These are phyloP conservation scores for Moesziomyces antarcticus DNA, from an alignment of 1,284 basidiomycete species.

Conservation along the genomic window DNA sequence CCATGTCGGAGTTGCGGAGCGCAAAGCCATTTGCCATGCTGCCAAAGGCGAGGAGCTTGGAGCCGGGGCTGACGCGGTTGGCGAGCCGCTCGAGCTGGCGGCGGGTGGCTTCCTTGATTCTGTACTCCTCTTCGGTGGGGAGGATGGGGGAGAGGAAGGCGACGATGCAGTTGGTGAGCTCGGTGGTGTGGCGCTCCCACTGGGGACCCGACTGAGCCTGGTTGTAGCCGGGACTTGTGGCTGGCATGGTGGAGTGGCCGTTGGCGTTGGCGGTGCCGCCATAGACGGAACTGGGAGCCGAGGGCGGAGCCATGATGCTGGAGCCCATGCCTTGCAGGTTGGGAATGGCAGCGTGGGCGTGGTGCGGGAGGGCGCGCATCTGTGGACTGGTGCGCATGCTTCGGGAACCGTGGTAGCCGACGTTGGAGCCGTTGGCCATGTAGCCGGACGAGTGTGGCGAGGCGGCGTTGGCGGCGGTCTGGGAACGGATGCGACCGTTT, in stretches of 20 bases:
- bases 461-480: slow-evolving; percentile 32
- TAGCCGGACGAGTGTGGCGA: slow-evolving; percentile 13
- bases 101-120: slow-evolving; percentile 88
- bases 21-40: slow-evolving; percentile 90
- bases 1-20: slow-evolving; percentile 97
- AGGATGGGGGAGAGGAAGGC: slow-evolving; percentile 64
- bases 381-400: slow-evolving; percentile 43
- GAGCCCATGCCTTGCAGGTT: slow-evolving; percentile 20
- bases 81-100: slow-evolving; percentile 93
- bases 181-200: slow-evolving; percentile 62
- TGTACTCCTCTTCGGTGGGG: slow-evolving; percentile 67
- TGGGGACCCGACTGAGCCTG: slow-evolving; percentile 27
- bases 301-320: slow-evolving; percentile 8
- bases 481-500: slow-evolving; percentile 34
- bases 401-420: slow-evolving; percentile 24
- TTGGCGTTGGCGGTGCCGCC: slow-evolving; percentile 1
- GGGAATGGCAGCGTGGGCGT: slow-evolving; percentile 21
- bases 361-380: slow-evolving; percentile 38
- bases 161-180: slow-evolving; percentile 64
- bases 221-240: slow-evolving; percentile 24
- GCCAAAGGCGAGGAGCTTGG: slow-evolving; percentile 90
- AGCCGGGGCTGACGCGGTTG: slow-evolving; percentile 90
- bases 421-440: slow-evolving; percentile 14
- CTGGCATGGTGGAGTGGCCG: slow-evolving; percentile 2
- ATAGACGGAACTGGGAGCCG: slow-evolving; percentile 24